Conservation (phyloP, 2,329 filamentous ascomycete genomes). For the Madurella fahalii region DNA sequence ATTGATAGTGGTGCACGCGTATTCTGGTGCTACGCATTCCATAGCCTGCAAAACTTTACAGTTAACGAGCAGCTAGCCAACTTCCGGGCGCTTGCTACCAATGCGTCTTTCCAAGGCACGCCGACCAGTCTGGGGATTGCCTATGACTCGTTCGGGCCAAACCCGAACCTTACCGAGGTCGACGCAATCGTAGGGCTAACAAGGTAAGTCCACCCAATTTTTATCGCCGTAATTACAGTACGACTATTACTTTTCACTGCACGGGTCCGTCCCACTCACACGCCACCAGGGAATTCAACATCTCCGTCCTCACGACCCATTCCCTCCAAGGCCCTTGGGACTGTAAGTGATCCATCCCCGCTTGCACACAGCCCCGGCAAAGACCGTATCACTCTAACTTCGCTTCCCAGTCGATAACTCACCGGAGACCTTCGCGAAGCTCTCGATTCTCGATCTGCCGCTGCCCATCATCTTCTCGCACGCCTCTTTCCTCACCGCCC, state of each 20-base stretch:
- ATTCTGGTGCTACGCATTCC: conserved; percentile 44
- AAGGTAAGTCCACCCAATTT: conserved; percentile 26
- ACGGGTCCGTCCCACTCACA: background rate
- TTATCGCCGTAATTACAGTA: too few relatives aligned
- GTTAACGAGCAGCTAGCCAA: conserved; percentile 36
- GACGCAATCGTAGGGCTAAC: conserved; percentile 33
- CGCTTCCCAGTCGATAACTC: conserved; percentile 30
- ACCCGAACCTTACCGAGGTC: conserved; percentile 28
- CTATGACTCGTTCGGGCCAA: conserved; percentile 37
- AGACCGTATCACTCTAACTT: background rate
- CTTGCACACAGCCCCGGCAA: background rate
- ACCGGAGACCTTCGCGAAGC: conserved; percentile 35
- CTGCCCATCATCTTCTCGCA: conserved; percentile 52
- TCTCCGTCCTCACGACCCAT: conserved; percentile 46
- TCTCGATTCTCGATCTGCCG: conserved; percentile 39
- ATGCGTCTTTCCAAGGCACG: conserved; percentile 25
- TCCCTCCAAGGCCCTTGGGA: conserved; percentile 38
- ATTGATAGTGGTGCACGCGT: conserved; percentile 47
- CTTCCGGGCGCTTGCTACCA: conserved; percentile 36
- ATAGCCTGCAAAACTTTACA: conserved; percentile 32
- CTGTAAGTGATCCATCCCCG: conserved; percentile 26
- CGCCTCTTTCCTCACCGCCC: conserved; percentile 40
- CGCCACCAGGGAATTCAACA: conserved; percentile 32
- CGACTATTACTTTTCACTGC: too few relatives aligned
- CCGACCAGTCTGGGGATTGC: conserved; percentile 39